Evolutionary conservation across 2,329 filamentous ascomycete genomes (phyloP).

Genomic region (Colletotrichum incanum): DNA sequence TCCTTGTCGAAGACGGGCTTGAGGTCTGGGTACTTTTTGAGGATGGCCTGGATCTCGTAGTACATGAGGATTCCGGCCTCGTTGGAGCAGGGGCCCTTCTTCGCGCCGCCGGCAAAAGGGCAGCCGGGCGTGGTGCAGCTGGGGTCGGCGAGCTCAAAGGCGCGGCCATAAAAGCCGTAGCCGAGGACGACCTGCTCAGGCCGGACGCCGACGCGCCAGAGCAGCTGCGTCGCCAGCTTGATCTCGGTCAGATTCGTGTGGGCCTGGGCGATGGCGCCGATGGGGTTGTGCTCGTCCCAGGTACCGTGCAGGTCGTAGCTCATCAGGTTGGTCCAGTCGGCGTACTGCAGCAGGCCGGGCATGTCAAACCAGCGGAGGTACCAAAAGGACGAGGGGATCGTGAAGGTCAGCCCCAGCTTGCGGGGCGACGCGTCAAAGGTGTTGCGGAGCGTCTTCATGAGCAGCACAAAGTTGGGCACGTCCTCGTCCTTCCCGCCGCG

Average conservation of each 20-base stretch:
- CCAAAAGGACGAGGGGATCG: slow-evolving; percentile 49
- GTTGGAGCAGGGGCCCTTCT: slow-evolving; percentile 45
- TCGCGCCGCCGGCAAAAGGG: slow-evolving; percentile 16
- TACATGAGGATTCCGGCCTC: slow-evolving; percentile 48
- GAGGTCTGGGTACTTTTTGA: slow-evolving; percentile 45
- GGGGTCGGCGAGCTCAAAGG: slow-evolving; percentile 24
- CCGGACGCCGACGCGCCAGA: too few species aligned
- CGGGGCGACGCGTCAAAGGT: neutral
- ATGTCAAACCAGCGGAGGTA: slow-evolving; percentile 50
- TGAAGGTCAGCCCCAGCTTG: slow-evolving; percentile 50
- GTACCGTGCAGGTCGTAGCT: slow-evolving; percentile 34
- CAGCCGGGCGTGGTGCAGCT: slow-evolving; percentile 46
- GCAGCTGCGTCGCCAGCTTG: slow-evolving; percentile 3
- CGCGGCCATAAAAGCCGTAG: slow-evolving; percentile 14
- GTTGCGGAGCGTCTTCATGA: slow-evolving; percentile 43
- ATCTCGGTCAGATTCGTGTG: slow-evolving; percentile 38
- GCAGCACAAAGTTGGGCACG: slow-evolving; percentile 49
- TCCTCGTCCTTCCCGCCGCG: slow-evolving; percentile 56
- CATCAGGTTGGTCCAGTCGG: slow-evolving; percentile 60
- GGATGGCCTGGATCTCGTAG: slow-evolving; percentile 47
- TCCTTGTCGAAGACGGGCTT: slow-evolving; percentile 48
- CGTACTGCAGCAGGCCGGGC: slow-evolving; percentile 40
- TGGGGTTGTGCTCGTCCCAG: slow-evolving; percentile 50
- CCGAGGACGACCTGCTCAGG: too few species aligned
- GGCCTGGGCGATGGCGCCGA: slow-evolving; percentile 16